Evolutionary conservation across 257 asterid species (phyloP).

Genomic region (Scutellaria minor): DNA sequence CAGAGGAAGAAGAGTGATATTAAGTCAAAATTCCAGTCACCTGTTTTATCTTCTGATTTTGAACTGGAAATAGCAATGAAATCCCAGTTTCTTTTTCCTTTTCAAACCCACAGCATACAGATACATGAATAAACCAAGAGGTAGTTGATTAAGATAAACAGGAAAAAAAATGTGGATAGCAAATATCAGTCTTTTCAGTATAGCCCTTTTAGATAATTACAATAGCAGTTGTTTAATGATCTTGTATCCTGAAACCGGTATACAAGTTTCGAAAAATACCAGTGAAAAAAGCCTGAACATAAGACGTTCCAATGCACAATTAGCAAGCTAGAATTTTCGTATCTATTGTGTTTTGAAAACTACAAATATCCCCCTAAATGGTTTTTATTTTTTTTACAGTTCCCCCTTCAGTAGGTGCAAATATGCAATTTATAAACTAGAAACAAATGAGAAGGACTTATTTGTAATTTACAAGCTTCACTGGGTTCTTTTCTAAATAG

Average conservation of each 20-base stretch:
- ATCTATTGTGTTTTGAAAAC: neutral
- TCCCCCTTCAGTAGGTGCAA: too few species aligned
- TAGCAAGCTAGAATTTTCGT: neutral
- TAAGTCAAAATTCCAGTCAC: neutral
- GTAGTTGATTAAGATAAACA: constrained; percentile 5
- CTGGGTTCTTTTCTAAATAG: too few species aligned
- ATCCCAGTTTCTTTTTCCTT: too few species aligned
- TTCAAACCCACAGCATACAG: neutral
- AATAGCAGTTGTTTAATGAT: too few species aligned
- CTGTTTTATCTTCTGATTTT: too few species aligned
- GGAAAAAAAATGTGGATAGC: neutral
- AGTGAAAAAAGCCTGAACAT: neutral
- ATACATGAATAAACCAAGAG: neutral
- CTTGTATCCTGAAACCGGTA: neutral
- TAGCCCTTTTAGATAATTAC: neutral
- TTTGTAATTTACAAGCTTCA: too few species aligned
- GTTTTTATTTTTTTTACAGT: too few species aligned
- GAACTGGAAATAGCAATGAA: neutral
- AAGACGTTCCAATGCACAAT: neutral
- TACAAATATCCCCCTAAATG: neutral
- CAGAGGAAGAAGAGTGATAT: constrained; percentile 6
- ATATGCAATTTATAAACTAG: too few species aligned
- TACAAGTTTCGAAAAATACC: neutral
- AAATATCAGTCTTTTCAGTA: neutral
- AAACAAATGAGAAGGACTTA: too few species aligned